These are phyloP conservation scores for Lathyrus tuberosus DNA, from an alignment of 306 rosid genomes.

Conservation along the genomic window DNA sequence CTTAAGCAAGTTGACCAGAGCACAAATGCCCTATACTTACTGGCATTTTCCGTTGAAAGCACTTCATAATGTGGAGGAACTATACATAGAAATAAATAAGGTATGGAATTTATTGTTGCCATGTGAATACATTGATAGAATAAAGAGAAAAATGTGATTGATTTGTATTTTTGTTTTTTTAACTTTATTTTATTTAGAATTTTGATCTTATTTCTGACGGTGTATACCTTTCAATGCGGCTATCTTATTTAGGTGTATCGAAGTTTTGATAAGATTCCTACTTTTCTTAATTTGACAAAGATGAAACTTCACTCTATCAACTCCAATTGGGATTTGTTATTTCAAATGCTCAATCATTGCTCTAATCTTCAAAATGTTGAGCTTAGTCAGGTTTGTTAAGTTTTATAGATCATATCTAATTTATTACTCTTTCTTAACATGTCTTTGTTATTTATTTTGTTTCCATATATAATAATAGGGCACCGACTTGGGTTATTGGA, in stretches of 20 bases:
- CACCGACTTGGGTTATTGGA: background rate
- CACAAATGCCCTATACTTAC: too few relatives aligned
- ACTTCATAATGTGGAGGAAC: too few relatives aligned
- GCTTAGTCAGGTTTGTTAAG: too few relatives aligned
- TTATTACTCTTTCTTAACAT: background rate
- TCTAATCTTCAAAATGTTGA: background rate
- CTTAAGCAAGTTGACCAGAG: too few relatives aligned
- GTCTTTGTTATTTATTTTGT: background rate
- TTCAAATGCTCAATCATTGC: background rate
- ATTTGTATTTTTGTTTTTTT: too few relatives aligned
- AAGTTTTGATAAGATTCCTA: background rate
- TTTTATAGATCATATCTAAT: background rate
- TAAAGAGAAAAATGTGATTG: too few relatives aligned
- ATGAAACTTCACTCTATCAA: background rate
- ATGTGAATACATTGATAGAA: too few relatives aligned
- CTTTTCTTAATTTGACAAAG: background rate
- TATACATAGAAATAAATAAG: too few relatives aligned
- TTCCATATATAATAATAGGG: background rate
- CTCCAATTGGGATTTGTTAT: background rate
- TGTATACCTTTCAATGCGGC: too few relatives aligned
- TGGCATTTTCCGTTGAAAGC: too few relatives aligned
- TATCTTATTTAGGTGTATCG: background rate
- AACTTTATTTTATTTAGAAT: too few relatives aligned
- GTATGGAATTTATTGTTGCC: too few relatives aligned
- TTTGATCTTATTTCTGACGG: background rate